Base-by-base conservation (phyloP, 139 green algal genomes). In the Picochlorum sp. region DNA sequence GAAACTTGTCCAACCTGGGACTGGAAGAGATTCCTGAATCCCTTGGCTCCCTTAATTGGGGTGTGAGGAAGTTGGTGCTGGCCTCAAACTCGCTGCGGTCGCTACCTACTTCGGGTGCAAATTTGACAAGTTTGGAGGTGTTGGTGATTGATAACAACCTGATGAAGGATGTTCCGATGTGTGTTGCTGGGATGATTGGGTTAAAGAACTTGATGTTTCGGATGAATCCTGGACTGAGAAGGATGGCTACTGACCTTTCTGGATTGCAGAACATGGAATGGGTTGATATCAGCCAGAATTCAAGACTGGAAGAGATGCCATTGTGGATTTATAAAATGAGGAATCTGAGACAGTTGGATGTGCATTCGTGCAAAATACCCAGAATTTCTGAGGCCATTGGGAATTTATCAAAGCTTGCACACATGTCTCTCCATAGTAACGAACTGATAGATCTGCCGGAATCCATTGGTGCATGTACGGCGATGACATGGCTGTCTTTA, bases 351-450 rank as follows among this genome's bases (percentile, higher is more conserved):
- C 36, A 56, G 18, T 24, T 72, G 3, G 67, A 74, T 49, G 9
- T 69, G 33, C 67, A 74, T 61, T 57, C 32, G 37, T 70, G 65
- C 51, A 33, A 33, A 18, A n/a, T 74, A 7, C 1, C 13, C 0
- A 24, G 51, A 0, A 39, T 74, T 37, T 62, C 67, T 24, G 25
- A 26, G 9, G 28, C 33, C 31, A 55, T 74, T 39, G 59, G 33
- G 9, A 12, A 31, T 4, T 51, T 72, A 31, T 3, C 18, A n/a
- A 37, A 18, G 13, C 43, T 74, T 12, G 44, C 73, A 41, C 52
- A 44, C 43, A 44, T 74, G 3, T 74, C 67, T 7, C 60, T 74
- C 16, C 67, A 74, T 59, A 59, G 28, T 41, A 74, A 74, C 22
- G 67, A 59, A 14, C 28, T 74, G 33, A 54, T 24, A 7, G 3